phyloP scores from a whole-genome alignment of 768 basidiomycete species.

The Suillus clintonianus region DNA sequence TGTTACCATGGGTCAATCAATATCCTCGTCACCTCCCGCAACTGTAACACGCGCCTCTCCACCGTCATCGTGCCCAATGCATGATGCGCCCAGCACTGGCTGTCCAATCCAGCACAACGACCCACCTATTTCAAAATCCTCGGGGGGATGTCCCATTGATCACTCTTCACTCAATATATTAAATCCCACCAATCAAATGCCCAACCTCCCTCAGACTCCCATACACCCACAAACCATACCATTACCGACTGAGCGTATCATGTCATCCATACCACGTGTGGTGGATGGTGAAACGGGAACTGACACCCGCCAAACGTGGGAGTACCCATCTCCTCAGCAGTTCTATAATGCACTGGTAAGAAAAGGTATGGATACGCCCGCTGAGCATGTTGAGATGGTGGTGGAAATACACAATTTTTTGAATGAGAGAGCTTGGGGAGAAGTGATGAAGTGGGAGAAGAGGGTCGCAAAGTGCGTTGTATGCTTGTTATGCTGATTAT shows the following conservation, averaged over 20 bases:
- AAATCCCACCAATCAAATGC: slow-evolving; percentile 87
- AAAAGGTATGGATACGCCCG: slow-evolving; percentile 97
- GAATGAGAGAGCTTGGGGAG: slow-evolving; percentile 95
- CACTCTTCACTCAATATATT: slow-evolving; percentile 45
- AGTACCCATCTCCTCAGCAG: slow-evolving; percentile 96
- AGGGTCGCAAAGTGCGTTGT: slow-evolving; percentile 37
- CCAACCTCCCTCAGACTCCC: slow-evolving; percentile 70
- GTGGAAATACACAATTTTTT: slow-evolving; percentile 98
- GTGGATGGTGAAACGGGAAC: slow-evolving; percentile 19
- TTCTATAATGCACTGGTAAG: slow-evolving; percentile 96
- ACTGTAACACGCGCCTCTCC: slow-evolving; percentile 8
- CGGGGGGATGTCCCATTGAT: slow-evolving; percentile 64
- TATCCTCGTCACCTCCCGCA: slow-evolving; percentile 14
- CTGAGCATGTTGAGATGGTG: slow-evolving; percentile 95
- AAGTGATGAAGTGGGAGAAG: slow-evolving; percentile 93
- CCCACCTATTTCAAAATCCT: slow-evolving; percentile 15
- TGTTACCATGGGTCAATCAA: slow-evolving; percentile 15
- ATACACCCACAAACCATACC: slow-evolving; percentile 50
- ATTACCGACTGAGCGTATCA: slow-evolving; percentile 74
- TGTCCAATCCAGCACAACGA: slow-evolving; percentile 48
- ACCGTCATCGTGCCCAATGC: slow-evolving; percentile 14
- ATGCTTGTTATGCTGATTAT: not conserved
- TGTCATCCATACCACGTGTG: slow-evolving; percentile 85
- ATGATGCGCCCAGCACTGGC: slow-evolving; percentile 13
- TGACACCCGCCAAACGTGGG: slow-evolving; percentile 57